These are phyloP conservation scores for Tolypocladium capitatum DNA, from an alignment of 2,329 filamentous ascomycete genomes.

Conservation along the genomic window DNA sequence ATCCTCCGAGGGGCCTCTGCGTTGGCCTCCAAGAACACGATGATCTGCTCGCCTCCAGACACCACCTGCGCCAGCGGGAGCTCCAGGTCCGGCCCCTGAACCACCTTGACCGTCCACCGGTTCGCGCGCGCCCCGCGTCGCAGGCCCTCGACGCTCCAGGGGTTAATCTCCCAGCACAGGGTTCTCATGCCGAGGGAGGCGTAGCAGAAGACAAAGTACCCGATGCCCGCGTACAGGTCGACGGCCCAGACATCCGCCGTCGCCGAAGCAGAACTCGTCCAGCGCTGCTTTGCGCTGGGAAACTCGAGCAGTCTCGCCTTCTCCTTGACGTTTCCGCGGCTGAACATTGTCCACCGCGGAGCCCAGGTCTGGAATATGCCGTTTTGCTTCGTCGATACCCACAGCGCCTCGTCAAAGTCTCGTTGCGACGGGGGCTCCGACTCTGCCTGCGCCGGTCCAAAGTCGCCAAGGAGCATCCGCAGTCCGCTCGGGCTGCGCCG, in stretches of 20 bases:
- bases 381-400: slow-evolving; percentile 68
- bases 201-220: slow-evolving; percentile 87
- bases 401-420: slow-evolving; percentile 59
- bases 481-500: slow-evolving; percentile 62
- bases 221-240: slow-evolving; percentile 85
- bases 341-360: slow-evolving; percentile 88
- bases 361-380: slow-evolving; percentile 78
- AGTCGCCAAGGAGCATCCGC: slow-evolving; percentile 58
- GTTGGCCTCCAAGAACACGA: slow-evolving; percentile 61
- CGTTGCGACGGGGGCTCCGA: slow-evolving; percentile 15
- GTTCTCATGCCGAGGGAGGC: slow-evolving; percentile 57
- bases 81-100: slow-evolving; percentile 27
- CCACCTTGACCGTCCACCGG: slow-evolving; percentile 47
- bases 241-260: slow-evolving; percentile 38
- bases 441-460: slow-evolving; percentile 38
- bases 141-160: slow-evolving; percentile 75
- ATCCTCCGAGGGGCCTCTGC: slow-evolving; percentile 32
- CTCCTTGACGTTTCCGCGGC: slow-evolving; percentile 77
- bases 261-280: background rate
- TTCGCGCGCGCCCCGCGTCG: slow-evolving; percentile 60
- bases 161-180: slow-evolving; percentile 82
- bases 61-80: slow-evolving; percentile 23
- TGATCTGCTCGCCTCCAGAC: slow-evolving; percentile 37
- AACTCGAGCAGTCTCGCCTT: slow-evolving; percentile 62
- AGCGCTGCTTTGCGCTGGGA: background rate